Percentiles rank a stretch among this genome's conserved stretches.
These are phyloP conservation scores for Cladophialophora psammophila DNA, from an alignment of 2,329 filamentous ascomycete species.

Conservation along the genomic window DNA sequence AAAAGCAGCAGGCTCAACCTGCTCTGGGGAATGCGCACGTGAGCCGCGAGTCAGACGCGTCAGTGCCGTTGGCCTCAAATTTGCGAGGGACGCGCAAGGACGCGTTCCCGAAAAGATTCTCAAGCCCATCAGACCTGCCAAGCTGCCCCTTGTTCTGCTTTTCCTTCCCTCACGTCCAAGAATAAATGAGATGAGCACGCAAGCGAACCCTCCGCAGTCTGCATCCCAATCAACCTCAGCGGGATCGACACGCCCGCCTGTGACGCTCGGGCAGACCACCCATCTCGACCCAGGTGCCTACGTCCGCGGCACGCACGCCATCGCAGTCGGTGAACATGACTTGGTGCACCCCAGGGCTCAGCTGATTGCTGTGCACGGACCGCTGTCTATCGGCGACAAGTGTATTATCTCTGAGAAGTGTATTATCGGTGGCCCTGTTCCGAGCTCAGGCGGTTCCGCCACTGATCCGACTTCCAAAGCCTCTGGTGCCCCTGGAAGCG, in stretches of 20 bases:
- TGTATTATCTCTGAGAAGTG: conserved; percentile 79
- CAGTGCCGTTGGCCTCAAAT: not conserved
- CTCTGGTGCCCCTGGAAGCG: not conserved
- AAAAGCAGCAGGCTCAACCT: no score
- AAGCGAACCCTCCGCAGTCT: conserved; percentile 2
- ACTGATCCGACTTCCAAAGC: conserved; percentile 18
- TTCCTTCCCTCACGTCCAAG: not conserved
- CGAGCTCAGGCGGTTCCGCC: conserved; percentile 25
- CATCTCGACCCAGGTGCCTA: conserved; percentile 56
- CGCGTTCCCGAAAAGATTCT: conserved; percentile 17
- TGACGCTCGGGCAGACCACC: conserved; percentile 47
- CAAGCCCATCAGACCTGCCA: not conserved
- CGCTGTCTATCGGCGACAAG: conserved; percentile 79
- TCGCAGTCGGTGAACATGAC: conserved; percentile 78
- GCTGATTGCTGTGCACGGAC: conserved; percentile 78
- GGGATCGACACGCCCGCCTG: conserved; percentile 42
- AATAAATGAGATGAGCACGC: conserved; percentile 23
- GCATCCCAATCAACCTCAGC: conserved; percentile 21
- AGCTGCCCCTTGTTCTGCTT: not conserved
- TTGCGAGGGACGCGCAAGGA: not conserved
- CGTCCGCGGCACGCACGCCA: conserved; percentile 74
- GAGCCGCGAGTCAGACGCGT: conserved; percentile 30
- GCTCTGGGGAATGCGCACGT: no score
- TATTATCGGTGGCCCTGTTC: conserved; percentile 55
- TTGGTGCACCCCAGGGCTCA: conserved; percentile 86